Percentiles rank a stretch among this genome's conserved stretches.
These are phyloP conservation scores for Alternaria sp. DNA, from an alignment of 2,329 filamentous ascomycete species.

Conservation along the genomic window DNA sequence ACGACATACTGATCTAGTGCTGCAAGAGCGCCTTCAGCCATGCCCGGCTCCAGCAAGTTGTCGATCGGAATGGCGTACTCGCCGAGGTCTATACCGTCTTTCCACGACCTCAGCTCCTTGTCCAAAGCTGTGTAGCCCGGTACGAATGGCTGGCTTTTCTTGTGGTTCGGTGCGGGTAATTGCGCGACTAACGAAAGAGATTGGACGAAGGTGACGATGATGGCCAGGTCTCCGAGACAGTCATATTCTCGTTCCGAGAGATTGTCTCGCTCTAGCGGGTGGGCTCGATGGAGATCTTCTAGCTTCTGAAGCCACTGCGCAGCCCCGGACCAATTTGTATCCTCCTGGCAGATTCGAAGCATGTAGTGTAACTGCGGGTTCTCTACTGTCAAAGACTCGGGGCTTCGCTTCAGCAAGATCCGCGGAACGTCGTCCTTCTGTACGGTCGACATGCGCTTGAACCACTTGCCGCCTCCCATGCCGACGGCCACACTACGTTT, in stretches of 20 bases:
- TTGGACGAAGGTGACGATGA: conserved; percentile 51
- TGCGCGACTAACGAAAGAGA: conserved; percentile 45
- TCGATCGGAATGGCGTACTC: conserved; percentile 53
- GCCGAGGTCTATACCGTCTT: conserved; percentile 16
- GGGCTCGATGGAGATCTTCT: conserved; percentile 44
- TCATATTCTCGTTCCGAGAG: conserved; percentile 46
- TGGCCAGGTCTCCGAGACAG: conserved; percentile 47
- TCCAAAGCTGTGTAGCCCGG: conserved; percentile 44
- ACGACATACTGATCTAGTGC: conserved; percentile 49
- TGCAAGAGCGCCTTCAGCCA: conserved; percentile 47
- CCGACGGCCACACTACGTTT: conserved; percentile 51
- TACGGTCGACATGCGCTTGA: conserved; percentile 46
- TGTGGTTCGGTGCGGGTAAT: conserved; percentile 48
- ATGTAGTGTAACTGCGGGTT: conserved; percentile 54
- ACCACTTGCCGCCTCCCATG: conserved; percentile 48
- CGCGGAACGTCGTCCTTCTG: conserved; percentile 38
- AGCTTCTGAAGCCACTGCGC: conserved; percentile 53
- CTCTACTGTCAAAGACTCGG: conserved; percentile 46
- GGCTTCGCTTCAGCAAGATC: conserved; percentile 52
- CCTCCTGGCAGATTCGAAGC: conserved; percentile 53
- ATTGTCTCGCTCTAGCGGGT: conserved; percentile 45
- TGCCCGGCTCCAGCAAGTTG: conserved; percentile 52
- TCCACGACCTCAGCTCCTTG: conserved; percentile 50
- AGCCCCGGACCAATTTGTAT: conserved; percentile 47
- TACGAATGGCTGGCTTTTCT: conserved; percentile 52